phyloP scores from a whole-genome alignment of 169 alveolate genomes.

The Neospora caninum region DNA sequence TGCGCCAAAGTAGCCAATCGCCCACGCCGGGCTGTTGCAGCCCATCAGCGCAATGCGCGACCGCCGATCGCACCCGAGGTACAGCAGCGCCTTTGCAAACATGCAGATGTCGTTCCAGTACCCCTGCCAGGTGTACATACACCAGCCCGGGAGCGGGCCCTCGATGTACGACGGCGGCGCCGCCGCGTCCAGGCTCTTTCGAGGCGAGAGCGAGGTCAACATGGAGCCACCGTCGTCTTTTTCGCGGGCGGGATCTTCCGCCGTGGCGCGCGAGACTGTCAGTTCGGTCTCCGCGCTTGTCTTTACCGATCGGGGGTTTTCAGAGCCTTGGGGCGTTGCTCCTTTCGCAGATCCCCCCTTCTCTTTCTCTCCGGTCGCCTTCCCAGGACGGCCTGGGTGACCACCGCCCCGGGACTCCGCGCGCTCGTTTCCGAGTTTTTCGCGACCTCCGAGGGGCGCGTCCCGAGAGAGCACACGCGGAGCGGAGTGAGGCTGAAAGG shows the following conservation, averaged over 20 bases:
- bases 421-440: too few species aligned
- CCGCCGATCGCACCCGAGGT: constrained; percentile 74
- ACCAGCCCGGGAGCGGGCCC: constrained; percentile 70
- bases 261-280: too few species aligned
- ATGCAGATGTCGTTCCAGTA: constrained; percentile 68
- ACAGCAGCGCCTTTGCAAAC: constrained; percentile 80
- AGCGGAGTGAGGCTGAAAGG: constrained; percentile 58
- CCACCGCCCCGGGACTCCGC: not conserved
- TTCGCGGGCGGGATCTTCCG: not conserved
- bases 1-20: constrained; percentile 79
- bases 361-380: constrained; percentile 30
- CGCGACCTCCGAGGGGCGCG: not conserved
- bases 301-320: too few species aligned
- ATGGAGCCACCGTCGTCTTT: constrained; percentile 45
- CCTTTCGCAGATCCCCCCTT: not conserved
- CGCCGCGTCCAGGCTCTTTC: not conserved
- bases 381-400: not conserved
- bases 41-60: constrained; percentile 83
- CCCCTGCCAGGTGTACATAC: constrained; percentile 76
- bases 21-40: constrained; percentile 84
- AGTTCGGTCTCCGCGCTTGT: too few species aligned
- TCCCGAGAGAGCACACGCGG: not conserved
- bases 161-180: constrained; percentile 35
- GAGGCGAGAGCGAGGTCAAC: not conserved
- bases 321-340: not conserved